phyloP scores from a whole-genome alignment of 768 basidiomycete species.

The Suillus weaverae region DNA sequence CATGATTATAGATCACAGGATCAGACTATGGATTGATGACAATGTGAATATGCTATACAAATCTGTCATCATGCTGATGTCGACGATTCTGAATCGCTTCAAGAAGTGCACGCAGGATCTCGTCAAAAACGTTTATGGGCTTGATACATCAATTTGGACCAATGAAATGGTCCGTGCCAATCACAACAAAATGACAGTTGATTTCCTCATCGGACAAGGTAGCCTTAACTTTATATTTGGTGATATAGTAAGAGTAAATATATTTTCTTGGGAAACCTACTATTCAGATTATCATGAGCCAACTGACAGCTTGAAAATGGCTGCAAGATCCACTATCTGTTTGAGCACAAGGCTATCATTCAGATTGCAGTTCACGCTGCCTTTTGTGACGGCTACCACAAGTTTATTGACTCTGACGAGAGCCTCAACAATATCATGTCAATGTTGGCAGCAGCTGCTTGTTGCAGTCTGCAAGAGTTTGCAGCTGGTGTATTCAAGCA shows the following conservation, averaged over 20 bases:
- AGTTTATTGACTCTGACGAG: neutral
- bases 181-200: neutral
- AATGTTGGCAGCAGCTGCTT: no score
- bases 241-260: neutral
- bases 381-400: neutral
- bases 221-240: neutral
- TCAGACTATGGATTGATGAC: neutral
- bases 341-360: neutral
- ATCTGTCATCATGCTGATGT: neutral
- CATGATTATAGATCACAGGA: neutral
- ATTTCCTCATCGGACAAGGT: neutral
- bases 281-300: neutral
- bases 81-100: neutral
- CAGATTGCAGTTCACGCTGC: neutral
- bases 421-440: neutral
- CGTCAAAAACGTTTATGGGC: neutral
- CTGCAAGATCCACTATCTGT: neutral
- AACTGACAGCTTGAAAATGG: neutral
- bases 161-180: neutral
- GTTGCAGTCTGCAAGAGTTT: no score
- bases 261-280: neutral
- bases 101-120: neutral
- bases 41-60: neutral
- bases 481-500: no score
- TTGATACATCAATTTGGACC: neutral